Base-by-base conservation (phyloP, 2,329 filamentous ascomycete species). In the Arthrinium puccinioides region DNA sequence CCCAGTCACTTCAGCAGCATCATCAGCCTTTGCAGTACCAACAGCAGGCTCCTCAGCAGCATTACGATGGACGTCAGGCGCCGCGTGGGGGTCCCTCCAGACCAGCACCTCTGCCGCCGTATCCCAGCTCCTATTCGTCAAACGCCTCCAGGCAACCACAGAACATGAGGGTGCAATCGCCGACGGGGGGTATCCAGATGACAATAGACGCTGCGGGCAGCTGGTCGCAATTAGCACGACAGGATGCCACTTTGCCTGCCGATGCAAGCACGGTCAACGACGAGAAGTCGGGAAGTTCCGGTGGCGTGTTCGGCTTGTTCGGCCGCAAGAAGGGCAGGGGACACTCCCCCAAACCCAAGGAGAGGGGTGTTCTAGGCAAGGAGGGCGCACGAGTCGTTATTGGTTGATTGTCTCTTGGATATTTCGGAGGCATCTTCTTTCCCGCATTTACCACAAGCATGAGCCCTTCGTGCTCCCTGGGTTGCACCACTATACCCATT, bases 341-440 rank as follows among this genome's bases (percentile, higher is more conserved):
- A 38, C 81, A 88, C 60, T 96, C 88, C 57, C 92, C 92, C 2
- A 96, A 95, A 65, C 89, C 89, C 19, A 90, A 87, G 59, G 89
- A 97, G 64, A 77, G 87, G 38, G 92, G 92, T 41, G 89, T 98
- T 7, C 57, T 98, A 41, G 92, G 92, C 40, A 97, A 97, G 57
- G 89, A 97, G 59, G 92, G 92, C 13, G 89, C 92, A 9, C 74
- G 92, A 56, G 82, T 87, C 46, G 76, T 90, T 39, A 83, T 90
- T 54, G 81, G 77, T 50, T 84, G 67, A 66, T 19, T 23, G 16
- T 14, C 27, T 36, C 28, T 14, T 36, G 24, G 23, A 28, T 27
- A 36, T 36, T n/a, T 24, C 23, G n/a, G 10, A 26, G 13, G 15
- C 25, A n/a, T 19, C 26, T 35, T 35, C 21, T 35, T 26, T n/a